Base-by-base conservation (phyloP, 2,329 filamentous ascomycete species). In the Cladophialophora immunda region DNA sequence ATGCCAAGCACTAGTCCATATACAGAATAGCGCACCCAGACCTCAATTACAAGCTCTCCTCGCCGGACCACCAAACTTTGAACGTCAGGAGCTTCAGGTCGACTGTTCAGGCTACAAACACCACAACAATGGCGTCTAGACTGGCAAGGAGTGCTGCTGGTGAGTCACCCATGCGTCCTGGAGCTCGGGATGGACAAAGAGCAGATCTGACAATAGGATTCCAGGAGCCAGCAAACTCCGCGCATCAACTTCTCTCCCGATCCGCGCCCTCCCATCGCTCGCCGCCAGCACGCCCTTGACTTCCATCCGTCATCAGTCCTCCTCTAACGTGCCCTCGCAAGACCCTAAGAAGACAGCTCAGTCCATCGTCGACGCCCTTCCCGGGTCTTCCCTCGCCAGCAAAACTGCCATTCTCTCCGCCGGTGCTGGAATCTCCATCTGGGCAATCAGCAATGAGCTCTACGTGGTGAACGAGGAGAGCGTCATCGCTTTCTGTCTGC, bases 381-480 rank as follows among this genome's bases (percentile, higher is more conserved):
- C 95, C 77, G 95, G 96, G 76, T 97, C 88, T 88, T 94, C 87
- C 78, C 86, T 97, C 73, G 85, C 97, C 79, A 96, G 93, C 82
- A 99, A 99, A 90, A 93, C 93, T 75, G 95, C 95, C 78, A 94
- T 97, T 80, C 91, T 99, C 77, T 98, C 94, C 78, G 94, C 93
- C 76, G 90, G 91, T 73, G 92, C 95, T 77, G 94, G 92, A 84
- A 83, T 97, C 76, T 94, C 92, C 77, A 88, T 97, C 81, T 97
- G 95, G 80, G 95, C 93, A 78, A 93, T 99, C 84, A 96, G 92
- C 90, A 99, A 97, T 85, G 95, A 99, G 89, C 93, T 98, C 86
- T 98, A 97, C 84, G 93, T 99, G 80, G 87, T 99, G 84, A 99
- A 99, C 86, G 95, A 99, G 87, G 95, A 99, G 87, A 92, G 94